Base-by-base conservation (phyloP, 441 rosid species). In the Euphorbia corollata region DNA sequence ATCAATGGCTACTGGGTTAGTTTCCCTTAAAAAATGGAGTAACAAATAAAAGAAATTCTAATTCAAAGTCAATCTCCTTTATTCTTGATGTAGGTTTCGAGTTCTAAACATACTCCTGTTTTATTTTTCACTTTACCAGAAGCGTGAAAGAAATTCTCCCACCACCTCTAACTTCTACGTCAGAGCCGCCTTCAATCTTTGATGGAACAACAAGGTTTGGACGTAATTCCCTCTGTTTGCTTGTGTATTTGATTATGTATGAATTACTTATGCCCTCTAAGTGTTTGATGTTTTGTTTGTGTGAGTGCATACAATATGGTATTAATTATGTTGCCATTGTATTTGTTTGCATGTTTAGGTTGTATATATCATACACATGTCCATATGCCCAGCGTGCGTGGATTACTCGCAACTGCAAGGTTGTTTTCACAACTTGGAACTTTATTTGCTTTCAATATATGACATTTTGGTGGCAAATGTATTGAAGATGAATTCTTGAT, bases 311-410 rank as follows among this genome's bases (percentile, higher is more conserved):
- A 38, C 41, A 2, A 39, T 39, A 39, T 39, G 45, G 45, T 39
- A 7, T 39, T 39, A 39, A 39, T 39, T 39, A 6, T 39, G 45
- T 39, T 39, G 45, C 45, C 45, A 39, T 39, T 61, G 69, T 12
- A 36, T 2, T 15, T 73, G 6, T 23, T 48, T 63, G 65, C 43
- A 24, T 71, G 39, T 79, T 74, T 73, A 90, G 97, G 87, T 80
- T 91, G 82, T 88, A 88, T 32, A 82, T 87, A 61, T 82, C 91
- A 3, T 88, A 87, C 62, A 67, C 77, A 45, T 88, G 97, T 68
- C 93, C 97, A 9, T 87, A 79, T 61, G 93, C 90, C 0, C 97
- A 91, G 75, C 97, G 93, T 32, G 89, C 77, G 67, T 88, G 97
- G 96, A 82, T 91, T 73, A 75, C 96, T 34, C 78, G 93, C 24